These are phyloP conservation scores for Austroboletus festivus DNA, from an alignment of 768 basidiomycete genomes.

Conservation along the genomic window DNA sequence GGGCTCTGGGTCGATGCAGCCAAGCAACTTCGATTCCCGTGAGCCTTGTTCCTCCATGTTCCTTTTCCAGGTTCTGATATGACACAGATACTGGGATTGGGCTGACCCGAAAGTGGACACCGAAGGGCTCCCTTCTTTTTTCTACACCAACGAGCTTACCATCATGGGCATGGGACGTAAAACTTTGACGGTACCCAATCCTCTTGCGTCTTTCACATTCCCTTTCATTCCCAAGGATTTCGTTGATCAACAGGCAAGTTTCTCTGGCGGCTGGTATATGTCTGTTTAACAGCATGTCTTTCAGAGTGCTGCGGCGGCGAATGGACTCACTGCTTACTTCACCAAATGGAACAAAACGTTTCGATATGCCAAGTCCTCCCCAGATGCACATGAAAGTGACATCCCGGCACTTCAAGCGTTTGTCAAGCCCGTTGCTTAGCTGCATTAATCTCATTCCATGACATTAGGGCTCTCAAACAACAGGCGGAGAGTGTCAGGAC, in stretches of 20 bases:
- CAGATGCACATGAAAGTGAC: conserved; percentile 11
- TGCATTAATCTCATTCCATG: not conserved
- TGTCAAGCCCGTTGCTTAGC: not conserved
- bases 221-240: conserved; percentile 22
- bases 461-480: conserved; percentile 16
- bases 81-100: conserved; percentile 30
- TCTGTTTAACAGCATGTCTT: not conserved
- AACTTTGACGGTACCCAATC: conserved; percentile 13
- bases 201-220: conserved; percentile 15
- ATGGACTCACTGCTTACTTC: conserved; percentile 19
- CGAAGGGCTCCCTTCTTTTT: conserved; percentile 23
- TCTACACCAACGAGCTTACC: conserved; percentile 13
- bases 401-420: conserved; percentile 13
- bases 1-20: conserved; percentile 21
- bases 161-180: conserved; percentile 7
- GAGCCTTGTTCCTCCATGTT: not conserved
- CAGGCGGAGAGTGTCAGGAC: conserved; percentile 11
- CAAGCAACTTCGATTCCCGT: conserved; percentile 29
- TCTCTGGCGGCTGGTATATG: not conserved
- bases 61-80: not conserved
- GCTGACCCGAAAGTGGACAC: conserved; percentile 17
- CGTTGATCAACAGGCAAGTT: conserved; percentile 8
- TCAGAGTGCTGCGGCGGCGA: conserved; percentile 10
- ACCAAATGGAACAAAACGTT: conserved; percentile 19
- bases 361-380: conserved; percentile 14